Evolutionary conservation across 2,329 filamentous ascomycete genomes (phyloP).

Genomic region (Penicillium capsulatum): DNA sequence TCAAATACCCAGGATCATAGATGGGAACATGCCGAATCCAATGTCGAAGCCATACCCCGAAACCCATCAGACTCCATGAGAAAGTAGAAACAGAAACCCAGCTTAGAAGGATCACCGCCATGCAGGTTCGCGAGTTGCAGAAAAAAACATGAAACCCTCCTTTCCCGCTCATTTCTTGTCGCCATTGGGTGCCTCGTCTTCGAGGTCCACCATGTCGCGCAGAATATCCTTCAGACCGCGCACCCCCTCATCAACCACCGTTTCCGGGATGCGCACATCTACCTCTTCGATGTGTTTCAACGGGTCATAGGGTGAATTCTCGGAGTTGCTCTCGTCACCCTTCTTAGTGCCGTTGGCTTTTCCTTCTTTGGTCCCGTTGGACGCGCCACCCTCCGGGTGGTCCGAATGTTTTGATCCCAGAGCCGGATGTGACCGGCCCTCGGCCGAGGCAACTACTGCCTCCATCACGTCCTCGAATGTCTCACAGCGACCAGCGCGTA

Average conservation of each 20-base stretch:
- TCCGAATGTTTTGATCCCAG: conserved; percentile 22
- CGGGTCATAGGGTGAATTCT: conserved; percentile 16
- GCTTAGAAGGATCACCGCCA: conserved; percentile 11
- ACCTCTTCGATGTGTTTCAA: conserved; percentile 34
- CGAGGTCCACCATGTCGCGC: conserved; percentile 47
- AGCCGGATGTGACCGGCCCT: conserved; percentile 31
- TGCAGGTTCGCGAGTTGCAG: conserved; percentile 15
- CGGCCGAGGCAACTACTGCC: conserved; percentile 48
- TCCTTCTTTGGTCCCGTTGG: conserved; percentile 13
- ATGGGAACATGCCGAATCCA: conserved; percentile 11
- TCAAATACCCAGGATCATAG: conserved; percentile 16
- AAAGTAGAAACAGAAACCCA: conserved; percentile 3
- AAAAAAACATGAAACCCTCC: too few species aligned
- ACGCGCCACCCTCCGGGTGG: conserved; percentile 20
- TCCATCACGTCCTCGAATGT: conserved; percentile 55
- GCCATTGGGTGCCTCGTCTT: conserved; percentile 33
- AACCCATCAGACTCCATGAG: conserved; percentile 16
- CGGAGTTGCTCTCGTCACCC: conserved; percentile 22
- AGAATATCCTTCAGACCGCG: conserved; percentile 51
- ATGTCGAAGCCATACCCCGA: conserved; percentile 15
- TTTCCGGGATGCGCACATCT: conserved; percentile 48
- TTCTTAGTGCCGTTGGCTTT: conserved; percentile 17
- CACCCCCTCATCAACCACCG: conserved; percentile 49
- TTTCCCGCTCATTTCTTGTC: conserved; percentile 19
- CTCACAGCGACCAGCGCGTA: conserved; percentile 55